A percentile compares a stretch with the other conserved stretches of the same genome.
Evolutionary conservation across 2,329 filamentous ascomycete species (phyloP).

Genomic region (Alternaria sp.): DNA sequence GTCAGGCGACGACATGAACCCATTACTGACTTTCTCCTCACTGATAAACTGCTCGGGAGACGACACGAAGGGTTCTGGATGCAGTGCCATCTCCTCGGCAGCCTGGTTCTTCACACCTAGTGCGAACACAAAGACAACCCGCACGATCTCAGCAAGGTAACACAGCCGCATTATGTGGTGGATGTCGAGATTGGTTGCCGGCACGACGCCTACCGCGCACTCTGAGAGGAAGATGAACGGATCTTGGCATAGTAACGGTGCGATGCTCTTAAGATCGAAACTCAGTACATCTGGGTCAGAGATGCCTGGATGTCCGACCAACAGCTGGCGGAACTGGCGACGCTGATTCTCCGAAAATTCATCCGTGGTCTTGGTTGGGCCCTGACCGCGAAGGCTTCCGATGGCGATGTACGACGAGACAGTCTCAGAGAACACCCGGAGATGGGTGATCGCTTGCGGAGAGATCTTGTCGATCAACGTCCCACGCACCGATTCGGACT

Average conservation of each 20-base stretch:
- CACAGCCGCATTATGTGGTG: constrained; percentile 82
- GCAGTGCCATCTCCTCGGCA: constrained; percentile 1
- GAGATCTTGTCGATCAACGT: constrained; percentile 85
- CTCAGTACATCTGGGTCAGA: constrained; percentile 44
- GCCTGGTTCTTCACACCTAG: constrained; percentile 14
- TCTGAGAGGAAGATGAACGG: constrained; percentile 83
- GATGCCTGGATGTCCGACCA: constrained; percentile 62
- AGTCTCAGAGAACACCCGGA: constrained; percentile 88
- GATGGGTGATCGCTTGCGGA: constrained; percentile 81
- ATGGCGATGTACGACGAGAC: constrained; percentile 83
- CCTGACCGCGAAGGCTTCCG: constrained; percentile 68
- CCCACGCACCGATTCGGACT: constrained; percentile 69
- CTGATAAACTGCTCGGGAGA: constrained; percentile 35
- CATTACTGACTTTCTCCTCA: constrained; percentile 29
- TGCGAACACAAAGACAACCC: constrained; percentile 69
- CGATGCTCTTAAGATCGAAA: constrained; percentile 52
- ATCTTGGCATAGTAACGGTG: constrained; percentile 70
- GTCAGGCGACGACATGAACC: constrained; percentile 25
- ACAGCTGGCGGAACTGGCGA: constrained; percentile 77
- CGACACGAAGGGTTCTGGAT: constrained; percentile 9
- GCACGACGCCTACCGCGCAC: constrained; percentile 72
- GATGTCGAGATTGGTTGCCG: constrained; percentile 73
- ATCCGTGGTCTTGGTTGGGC: constrained; percentile 65
- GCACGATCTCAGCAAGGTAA: constrained; percentile 89
- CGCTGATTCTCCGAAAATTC: constrained; percentile 74